A percentile compares a stretch with the other conserved stretches of the same genome.
These are phyloP conservation scores for Thermomyces lanuginosus DNA, from an alignment of 2,329 filamentous ascomycete species.

Conservation along the genomic window DNA sequence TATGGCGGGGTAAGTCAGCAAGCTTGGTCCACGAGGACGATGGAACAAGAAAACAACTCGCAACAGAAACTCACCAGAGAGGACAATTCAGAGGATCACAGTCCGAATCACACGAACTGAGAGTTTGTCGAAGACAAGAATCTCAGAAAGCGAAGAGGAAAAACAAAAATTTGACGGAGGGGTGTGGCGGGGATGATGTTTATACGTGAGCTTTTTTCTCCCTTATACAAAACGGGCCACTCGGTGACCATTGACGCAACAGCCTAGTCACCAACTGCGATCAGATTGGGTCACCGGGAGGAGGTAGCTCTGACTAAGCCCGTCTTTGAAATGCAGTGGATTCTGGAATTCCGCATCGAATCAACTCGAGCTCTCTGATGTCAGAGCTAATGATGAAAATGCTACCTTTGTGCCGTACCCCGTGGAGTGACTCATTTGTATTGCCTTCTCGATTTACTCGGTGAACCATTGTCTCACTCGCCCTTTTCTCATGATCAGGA, in stretches of 20 bases:
- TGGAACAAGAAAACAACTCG: background rate
- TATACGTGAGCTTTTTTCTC: slow-evolving; percentile 12
- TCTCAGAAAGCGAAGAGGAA: slow-evolving; percentile 1
- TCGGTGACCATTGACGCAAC: slow-evolving; percentile 20
- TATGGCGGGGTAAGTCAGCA: slow-evolving; percentile 16
- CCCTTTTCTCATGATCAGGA: no score
- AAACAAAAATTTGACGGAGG: slow-evolving; percentile 2
- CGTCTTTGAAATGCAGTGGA: no score
- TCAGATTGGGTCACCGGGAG: background rate
- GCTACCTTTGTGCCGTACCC: no score
- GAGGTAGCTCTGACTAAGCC: no score
- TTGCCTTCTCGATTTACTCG: no score
- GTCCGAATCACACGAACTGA: no score
- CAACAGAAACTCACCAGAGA: slow-evolving; percentile 1
- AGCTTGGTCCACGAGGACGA: slow-evolving; percentile 1
- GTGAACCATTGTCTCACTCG: no score
- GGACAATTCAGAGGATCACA: slow-evolving; percentile 1
- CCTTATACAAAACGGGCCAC: slow-evolving; percentile 15
- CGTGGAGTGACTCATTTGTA: no score
- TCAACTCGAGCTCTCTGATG: no score
- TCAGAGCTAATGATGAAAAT: no score
- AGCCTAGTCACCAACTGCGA: slow-evolving; percentile 13
- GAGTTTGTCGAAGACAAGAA: slow-evolving; percentile 4
- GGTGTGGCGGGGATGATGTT: slow-evolving; percentile 1
- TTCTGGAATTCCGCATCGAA: no score